Conservation (phyloP, 129 eudicot species). For the carrot (Daucus carota) region DH1_v3.0 NC_030386.2:26327501-26328000, state of each 20-base stretch:
- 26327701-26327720: conserved; percentile 47
- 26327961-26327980: conserved; percentile 59
- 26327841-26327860: conserved; percentile 33
- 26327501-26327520: conserved; percentile 44
- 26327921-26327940: conserved; percentile 55
- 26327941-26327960: conserved; percentile 51
- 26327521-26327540: conserved; percentile 44
- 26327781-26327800: conserved; percentile 59
- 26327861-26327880: conserved; percentile 52
- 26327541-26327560: conserved; percentile 40
- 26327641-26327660: conserved; percentile 27
- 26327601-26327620: conserved; percentile 21
- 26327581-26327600: conserved; percentile 49
- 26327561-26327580: conserved; percentile 78
- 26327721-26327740: conserved; percentile 26
- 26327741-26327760: conserved; percentile 67
- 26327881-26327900: conserved; percentile 45
- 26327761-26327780: conserved; percentile 70
- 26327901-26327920: conserved; percentile 63
- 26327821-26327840: conserved; percentile 63
- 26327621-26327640: conserved; percentile 34
- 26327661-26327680: conserved; percentile 39
- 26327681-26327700: conserved; percentile 51
- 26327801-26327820: conserved; percentile 82
- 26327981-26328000: conserved; percentile 67